These are phyloP conservation scores for Chytridium lagenaria DNA, from an alignment of 371 early-diverging fungal genomes.

Conservation along the genomic window DNA sequence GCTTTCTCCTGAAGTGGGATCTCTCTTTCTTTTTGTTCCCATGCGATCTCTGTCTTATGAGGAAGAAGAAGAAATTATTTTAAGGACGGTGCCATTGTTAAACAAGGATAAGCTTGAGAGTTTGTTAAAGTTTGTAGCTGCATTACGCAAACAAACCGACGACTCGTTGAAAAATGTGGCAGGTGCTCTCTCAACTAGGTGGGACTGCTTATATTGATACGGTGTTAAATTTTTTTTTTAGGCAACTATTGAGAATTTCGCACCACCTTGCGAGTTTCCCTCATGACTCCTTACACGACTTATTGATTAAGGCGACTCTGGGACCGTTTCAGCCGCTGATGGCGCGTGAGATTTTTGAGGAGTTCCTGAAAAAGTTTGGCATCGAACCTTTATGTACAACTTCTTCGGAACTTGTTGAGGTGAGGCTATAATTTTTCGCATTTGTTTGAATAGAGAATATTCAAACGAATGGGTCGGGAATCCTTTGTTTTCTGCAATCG, in stretches of 20 bases:
- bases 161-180: constrained; percentile 70
- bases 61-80: constrained; percentile 70
- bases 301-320: constrained; percentile 75
- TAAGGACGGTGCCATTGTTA: constrained; percentile 69
- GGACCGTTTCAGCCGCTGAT: constrained; percentile 77
- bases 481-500: too few relatives aligned
- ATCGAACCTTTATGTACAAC: constrained; percentile 55
- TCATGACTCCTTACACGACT: constrained; percentile 69
- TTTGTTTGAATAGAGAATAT: too few relatives aligned
- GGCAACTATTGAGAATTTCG: constrained; percentile 80
- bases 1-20: constrained; percentile 74
- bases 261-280: constrained; percentile 73
- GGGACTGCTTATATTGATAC: constrained; percentile 25
- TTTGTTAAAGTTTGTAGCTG: constrained; percentile 68
- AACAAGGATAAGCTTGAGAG: constrained; percentile 60
- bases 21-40: constrained; percentile 78
- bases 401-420: too few relatives aligned
- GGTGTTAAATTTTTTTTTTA: too few relatives aligned
- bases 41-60: constrained; percentile 66
- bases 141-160: constrained; percentile 67
- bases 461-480: too few relatives aligned
- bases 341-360: constrained; percentile 71
- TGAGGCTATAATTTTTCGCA: too few relatives aligned
- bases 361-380: constrained; percentile 64
- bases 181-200: constrained; percentile 71